Evolutionary conservation across 169 alveolate species (phyloP).

Genomic region (Plasmodium vinckei): DNA sequence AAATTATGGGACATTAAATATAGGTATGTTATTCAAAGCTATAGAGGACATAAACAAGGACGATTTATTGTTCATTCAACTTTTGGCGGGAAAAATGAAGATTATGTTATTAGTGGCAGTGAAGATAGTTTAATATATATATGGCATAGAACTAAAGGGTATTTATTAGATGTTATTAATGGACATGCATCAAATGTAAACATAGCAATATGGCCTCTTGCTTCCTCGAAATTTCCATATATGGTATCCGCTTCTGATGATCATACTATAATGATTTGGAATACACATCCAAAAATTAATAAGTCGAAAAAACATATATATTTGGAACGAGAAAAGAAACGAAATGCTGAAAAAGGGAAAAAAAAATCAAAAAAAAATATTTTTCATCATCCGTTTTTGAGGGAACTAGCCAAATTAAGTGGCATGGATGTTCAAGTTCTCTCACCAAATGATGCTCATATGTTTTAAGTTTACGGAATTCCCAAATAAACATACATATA

Average conservation of each 20-base stretch:
- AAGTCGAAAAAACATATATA: constrained; percentile 5
- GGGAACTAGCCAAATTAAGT: constrained; percentile 26
- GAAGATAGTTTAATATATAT: constrained; percentile 91
- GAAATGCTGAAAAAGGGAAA: constrained; percentile 1
- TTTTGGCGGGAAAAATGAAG: constrained; percentile 89
- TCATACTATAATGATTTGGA: constrained; percentile 83
- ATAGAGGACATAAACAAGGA: constrained; percentile 90
- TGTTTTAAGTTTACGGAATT: too few species aligned
- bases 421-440: not conserved
- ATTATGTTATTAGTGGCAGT: constrained; percentile 88
- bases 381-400: constrained; percentile 42
- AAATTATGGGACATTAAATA: constrained; percentile 86
- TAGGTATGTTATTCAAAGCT: constrained; percentile 84
- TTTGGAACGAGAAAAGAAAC: constrained; percentile 4
- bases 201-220: constrained; percentile 87
- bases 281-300: constrained; percentile 41
- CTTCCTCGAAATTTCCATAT: constrained; percentile 65
- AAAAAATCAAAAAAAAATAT: constrained; percentile 14
- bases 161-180: constrained; percentile 81
- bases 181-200: constrained; percentile 90
- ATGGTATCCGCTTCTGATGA: constrained; percentile 86
- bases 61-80: constrained; percentile 87
- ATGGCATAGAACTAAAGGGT: constrained; percentile 89
- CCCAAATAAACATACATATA: too few species aligned
- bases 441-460: too few species aligned